Evolutionary conservation across 2,329 filamentous ascomycete genomes (phyloP).

Genomic region (Claviceps humidiphila): DNA sequence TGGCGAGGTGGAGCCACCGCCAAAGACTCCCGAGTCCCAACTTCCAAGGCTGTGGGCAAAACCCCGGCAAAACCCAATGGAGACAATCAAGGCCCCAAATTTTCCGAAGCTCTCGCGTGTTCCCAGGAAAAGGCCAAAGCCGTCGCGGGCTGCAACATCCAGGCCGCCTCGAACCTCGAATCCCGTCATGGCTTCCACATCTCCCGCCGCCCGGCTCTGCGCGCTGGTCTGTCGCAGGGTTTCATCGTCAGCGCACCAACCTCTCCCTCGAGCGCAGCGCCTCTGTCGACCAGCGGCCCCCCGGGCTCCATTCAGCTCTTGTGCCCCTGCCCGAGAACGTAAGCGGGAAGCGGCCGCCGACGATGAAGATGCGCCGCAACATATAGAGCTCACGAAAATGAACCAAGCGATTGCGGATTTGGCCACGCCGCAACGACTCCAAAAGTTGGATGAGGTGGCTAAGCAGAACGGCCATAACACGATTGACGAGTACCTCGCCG

Average conservation of each 20-base stretch:
- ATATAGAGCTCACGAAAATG: conserved; percentile 18
- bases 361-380: conserved; percentile 5
- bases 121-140: conserved; percentile 6
- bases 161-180: neutral
- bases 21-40: too few species aligned
- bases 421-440: conserved; percentile 19
- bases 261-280: conserved; percentile 13
- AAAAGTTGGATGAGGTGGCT: conserved; percentile 22
- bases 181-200: conserved; percentile 25
- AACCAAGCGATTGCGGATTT: conserved; percentile 17
- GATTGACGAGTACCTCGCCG: conserved; percentile 20
- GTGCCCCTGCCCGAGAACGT: conserved; percentile 12
- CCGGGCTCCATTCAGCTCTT: conserved; percentile 19
- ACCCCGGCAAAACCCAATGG: neutral
- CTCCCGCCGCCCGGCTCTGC: conserved; percentile 24
- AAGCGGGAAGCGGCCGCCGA: conserved; percentile 13
- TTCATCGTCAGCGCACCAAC: conserved; percentile 10
- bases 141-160: neutral
- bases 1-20: too few species aligned
- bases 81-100: conserved; percentile 9
- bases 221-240: conserved; percentile 20
- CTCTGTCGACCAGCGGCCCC: conserved; percentile 13
- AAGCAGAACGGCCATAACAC: conserved; percentile 20
- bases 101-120: conserved; percentile 18
- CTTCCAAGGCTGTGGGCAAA: neutral